A percentile compares a stretch with the other conserved stretches of the same genome.
phyloP scores from a whole-genome alignment of 2,329 filamentous ascomycete genomes.

The Colletotrichum musicola region DNA sequence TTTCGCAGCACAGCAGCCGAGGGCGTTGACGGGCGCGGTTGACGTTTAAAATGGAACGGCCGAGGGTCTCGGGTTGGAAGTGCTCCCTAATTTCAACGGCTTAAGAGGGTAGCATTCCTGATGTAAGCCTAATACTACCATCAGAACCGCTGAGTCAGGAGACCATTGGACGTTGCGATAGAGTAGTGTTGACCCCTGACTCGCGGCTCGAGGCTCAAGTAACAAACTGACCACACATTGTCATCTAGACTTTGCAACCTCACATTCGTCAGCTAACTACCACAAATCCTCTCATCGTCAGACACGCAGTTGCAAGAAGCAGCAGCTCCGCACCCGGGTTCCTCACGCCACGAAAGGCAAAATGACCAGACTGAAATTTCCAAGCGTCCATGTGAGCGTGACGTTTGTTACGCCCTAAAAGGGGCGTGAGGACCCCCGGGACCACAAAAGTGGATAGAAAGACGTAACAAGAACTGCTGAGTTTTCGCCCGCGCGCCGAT shows the following conservation, averaged over 20 bases:
- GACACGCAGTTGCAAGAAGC: too few species aligned
- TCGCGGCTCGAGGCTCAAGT: not conserved
- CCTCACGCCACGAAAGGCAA: not conserved
- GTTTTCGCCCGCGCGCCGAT: constrained; percentile 30
- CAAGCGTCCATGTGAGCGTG: not conserved
- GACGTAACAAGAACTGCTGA: constrained; percentile 40
- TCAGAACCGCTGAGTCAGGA: not conserved
- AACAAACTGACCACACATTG: not conserved
- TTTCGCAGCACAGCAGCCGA: not conserved
- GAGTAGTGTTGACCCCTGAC: not conserved
- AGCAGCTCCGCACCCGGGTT: not conserved
- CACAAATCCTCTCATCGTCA: too few species aligned
- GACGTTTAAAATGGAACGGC: not conserved
- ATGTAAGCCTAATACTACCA: not conserved
- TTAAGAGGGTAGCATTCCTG: not conserved
- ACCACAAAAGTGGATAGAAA: constrained; percentile 37
- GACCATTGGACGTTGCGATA: not conserved
- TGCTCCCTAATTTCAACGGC: not conserved
- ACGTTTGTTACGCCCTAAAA: not conserved
- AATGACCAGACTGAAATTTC: not conserved
- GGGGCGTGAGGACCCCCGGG: not conserved
- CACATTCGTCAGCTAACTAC: not conserved
- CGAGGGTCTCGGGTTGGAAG: not conserved
- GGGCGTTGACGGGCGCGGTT: not conserved
- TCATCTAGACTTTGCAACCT: not conserved